Percentiles rank a stretch among this genome's conserved stretches.
Conservation (phyloP, 495 filamentous ascomycete genomes). For the Tuber aestivum region DNA sequence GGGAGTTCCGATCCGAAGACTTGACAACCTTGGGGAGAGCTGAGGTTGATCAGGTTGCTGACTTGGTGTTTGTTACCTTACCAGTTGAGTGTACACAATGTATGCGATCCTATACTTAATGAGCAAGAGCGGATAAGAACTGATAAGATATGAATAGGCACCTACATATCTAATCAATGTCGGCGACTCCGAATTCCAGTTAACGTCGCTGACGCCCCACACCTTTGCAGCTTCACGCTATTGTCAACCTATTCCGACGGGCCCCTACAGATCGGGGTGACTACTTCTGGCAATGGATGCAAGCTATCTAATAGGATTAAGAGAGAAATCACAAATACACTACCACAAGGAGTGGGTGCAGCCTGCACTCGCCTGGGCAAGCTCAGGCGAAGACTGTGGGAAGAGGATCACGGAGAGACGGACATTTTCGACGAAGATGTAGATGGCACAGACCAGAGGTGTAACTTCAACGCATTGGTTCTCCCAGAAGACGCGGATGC, state of each 20-base stretch:
- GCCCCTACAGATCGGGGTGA: slow-evolving; percentile 89
- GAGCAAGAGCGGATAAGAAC: slow-evolving; percentile 50
- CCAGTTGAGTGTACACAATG: slow-evolving; percentile 20
- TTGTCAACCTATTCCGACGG: slow-evolving; percentile 84
- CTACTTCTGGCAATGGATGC: slow-evolving; percentile 90
- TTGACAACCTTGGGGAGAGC: slow-evolving; percentile 68
- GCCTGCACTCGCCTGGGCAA: slow-evolving; percentile 74
- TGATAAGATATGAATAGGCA: slow-evolving; percentile 20
- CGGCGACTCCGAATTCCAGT: slow-evolving; percentile 76
- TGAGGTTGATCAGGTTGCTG: slow-evolving; percentile 73
- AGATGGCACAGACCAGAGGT: slow-evolving; percentile 74
- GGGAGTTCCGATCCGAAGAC: slow-evolving; percentile 67
- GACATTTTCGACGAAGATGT: slow-evolving; percentile 66
- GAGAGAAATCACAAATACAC: slow-evolving; percentile 71
- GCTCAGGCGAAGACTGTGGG: slow-evolving; percentile 68
- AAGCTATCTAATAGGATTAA: slow-evolving; percentile 88
- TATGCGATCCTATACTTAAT: slow-evolving; percentile 47
- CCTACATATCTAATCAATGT: slow-evolving; percentile 70
- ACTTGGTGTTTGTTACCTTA: slow-evolving; percentile 82
- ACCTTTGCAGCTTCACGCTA: slow-evolving; percentile 77
- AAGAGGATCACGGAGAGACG: slow-evolving; percentile 62
- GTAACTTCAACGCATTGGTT: slow-evolving; percentile 78
- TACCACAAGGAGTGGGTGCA: slow-evolving; percentile 74
- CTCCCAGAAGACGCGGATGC: slow-evolving; percentile 65
- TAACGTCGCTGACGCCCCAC: slow-evolving; percentile 83